Evolutionary conservation across 2,329 filamentous ascomycete genomes (phyloP).

Genomic region (Microsporum canis): DNA sequence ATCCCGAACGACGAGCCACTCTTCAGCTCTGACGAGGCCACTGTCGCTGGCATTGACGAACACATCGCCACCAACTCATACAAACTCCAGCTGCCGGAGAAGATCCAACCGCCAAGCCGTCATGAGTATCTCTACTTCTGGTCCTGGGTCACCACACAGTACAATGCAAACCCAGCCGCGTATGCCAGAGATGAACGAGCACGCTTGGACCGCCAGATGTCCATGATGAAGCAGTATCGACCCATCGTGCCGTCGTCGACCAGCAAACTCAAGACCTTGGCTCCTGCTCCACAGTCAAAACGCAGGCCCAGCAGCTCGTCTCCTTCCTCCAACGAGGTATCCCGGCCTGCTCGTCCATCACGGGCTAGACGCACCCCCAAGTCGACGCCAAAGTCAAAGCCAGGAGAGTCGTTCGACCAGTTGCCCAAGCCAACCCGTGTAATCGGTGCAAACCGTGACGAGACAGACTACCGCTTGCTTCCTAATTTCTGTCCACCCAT

Average conservation of each 20-base stretch:
- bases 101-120: constrained; percentile 33
- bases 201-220: constrained; percentile 31
- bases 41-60: constrained; percentile 30
- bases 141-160: constrained; percentile 32
- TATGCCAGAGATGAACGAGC: constrained; percentile 34
- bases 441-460: constrained; percentile 57
- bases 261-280: constrained; percentile 30
- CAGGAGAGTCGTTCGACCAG: constrained; percentile 29
- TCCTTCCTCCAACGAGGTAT: constrained; percentile 20
- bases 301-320: constrained; percentile 12
- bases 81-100: constrained; percentile 31
- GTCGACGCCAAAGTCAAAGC: constrained; percentile 32
- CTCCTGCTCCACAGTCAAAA: constrained; percentile 30
- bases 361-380: constrained; percentile 32
- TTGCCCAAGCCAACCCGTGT: constrained; percentile 34
- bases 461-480: constrained; percentile 65
- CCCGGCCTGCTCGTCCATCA: constrained; percentile 16
- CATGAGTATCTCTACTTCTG: constrained; percentile 35
- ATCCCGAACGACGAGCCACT: constrained; percentile 31
- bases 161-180: constrained; percentile 35
- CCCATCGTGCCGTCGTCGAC: constrained; percentile 17
- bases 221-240: constrained; percentile 31
- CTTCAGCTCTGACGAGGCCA: constrained; percentile 26
- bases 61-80: constrained; percentile 24
- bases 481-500: constrained; percentile 62